Percentiles rank a stretch among this genome's conserved stretches.
Conservation (phyloP, 257 asterid species). For the Plantago elongata region DNA sequence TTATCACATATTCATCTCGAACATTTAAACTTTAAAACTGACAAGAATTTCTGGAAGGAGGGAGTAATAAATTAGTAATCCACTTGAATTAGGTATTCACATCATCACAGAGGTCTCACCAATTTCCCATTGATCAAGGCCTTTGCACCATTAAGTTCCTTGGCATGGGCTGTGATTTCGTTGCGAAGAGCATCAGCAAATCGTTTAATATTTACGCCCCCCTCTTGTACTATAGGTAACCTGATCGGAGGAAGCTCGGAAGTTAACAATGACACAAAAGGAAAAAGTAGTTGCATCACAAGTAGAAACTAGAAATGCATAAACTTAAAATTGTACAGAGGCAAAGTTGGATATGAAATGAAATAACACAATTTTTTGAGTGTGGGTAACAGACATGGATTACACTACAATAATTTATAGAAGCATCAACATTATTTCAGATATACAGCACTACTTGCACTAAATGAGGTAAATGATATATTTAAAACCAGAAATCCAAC, state of each 20-base stretch:
- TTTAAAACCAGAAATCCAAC: neutral
- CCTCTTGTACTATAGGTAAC: constrained; percentile 53
- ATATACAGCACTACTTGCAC: too few species aligned
- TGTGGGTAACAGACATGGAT: constrained; percentile 4
- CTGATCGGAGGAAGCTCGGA: constrained; percentile 34
- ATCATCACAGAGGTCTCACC: constrained; percentile 40
- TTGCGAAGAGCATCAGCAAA: constrained; percentile 60
- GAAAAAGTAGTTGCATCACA: neutral
- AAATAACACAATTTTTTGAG: neutral
- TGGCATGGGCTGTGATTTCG: constrained; percentile 58
- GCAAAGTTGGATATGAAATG: neutral
- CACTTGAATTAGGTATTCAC: constrained; percentile 5
- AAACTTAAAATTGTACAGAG: neutral
- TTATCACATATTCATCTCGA: too few species aligned
- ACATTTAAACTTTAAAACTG: too few species aligned
- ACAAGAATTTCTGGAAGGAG: too few species aligned
- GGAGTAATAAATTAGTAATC: neutral
- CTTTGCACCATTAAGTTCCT: constrained; percentile 66
- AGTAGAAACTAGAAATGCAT: neutral
- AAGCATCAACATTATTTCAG: too few species aligned
- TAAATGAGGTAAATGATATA: too few species aligned
- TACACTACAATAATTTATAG: too few species aligned
- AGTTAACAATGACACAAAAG: constrained; percentile 3
- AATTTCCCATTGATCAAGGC: constrained; percentile 73
- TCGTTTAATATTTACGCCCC: constrained; percentile 35